phyloP scores from a whole-genome alignment of 108 stramenopile genomes.

The Asterionellopsis glacialis region DNA sequence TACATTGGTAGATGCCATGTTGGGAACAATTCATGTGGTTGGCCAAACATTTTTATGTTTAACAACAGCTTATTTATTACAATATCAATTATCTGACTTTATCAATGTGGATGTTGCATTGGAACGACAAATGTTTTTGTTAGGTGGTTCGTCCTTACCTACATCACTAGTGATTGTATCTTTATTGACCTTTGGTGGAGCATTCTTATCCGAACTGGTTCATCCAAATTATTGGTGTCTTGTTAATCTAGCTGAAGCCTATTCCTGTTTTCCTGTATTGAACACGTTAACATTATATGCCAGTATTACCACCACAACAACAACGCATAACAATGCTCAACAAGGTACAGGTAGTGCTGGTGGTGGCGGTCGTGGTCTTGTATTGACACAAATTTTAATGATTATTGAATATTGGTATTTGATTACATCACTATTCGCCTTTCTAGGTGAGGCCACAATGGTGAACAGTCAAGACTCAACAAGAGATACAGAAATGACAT shows the following conservation, averaged over 20 bases:
- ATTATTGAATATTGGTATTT: constrained; percentile 5
- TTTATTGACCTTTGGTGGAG: background rate
- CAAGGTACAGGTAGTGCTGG: too few species aligned
- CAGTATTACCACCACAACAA: background rate
- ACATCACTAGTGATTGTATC: background rate
- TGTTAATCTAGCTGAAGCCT: constrained; percentile 4
- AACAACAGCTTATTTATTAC: constrained; percentile 3
- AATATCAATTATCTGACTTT: background rate
- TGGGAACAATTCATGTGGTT: constrained; percentile 7
- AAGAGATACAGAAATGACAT: background rate
- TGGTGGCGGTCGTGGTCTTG: background rate
- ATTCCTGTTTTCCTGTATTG: background rate
- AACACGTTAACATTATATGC: background rate
- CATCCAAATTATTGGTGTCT: constrained; percentile 8
- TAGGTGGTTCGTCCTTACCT: background rate
- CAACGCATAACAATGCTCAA: too few species aligned
- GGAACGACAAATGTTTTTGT: too few species aligned
- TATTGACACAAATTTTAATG: background rate
- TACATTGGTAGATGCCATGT: too few species aligned
- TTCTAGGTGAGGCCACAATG: background rate
- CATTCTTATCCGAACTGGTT: background rate
- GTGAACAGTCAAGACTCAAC: background rate
- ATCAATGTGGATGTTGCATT: constrained; percentile 2
- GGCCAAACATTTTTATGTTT: constrained; percentile 8
- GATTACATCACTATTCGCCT: background rate